phyloP scores from a whole-genome alignment of 2,329 filamentous ascomycete species.

The Tolypocladium nubicola region DNA sequence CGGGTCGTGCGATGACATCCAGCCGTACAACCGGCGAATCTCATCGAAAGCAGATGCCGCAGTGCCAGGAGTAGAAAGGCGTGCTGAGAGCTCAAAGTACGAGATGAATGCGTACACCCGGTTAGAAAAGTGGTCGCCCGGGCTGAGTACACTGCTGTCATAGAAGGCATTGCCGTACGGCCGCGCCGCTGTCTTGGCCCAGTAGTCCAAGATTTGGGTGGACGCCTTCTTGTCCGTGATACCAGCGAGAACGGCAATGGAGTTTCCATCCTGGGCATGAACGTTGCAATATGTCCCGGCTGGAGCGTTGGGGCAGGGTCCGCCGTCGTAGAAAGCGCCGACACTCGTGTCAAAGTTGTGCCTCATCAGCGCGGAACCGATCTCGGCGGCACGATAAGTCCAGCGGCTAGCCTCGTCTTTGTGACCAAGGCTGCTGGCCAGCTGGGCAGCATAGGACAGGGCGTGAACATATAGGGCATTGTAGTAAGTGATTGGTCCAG shows the following conservation, averaged over 20 bases:
- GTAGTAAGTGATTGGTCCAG: conserved; percentile 39
- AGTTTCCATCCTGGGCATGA: conserved; percentile 42
- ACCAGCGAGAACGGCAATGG: conserved; percentile 30
- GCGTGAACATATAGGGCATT: conserved; percentile 39
- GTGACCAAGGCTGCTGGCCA: conserved; percentile 23
- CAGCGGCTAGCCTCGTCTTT: conserved; percentile 26
- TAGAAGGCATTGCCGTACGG: conserved; percentile 42
- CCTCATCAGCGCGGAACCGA: conserved; percentile 23
- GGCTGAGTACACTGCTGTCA: conserved; percentile 28
- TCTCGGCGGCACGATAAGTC: conserved; percentile 21
- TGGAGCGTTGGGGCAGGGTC: conserved; percentile 12
- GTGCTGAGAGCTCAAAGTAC: conserved; percentile 41
- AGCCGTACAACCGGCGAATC: conserved; percentile 35
- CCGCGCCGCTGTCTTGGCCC: conserved; percentile 21
- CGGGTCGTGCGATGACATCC: conserved; percentile 37
- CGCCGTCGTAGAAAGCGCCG: conserved; percentile 36
- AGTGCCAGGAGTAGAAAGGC: conserved; percentile 24
- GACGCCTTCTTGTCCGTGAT: conserved; percentile 18
- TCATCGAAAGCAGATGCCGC: conserved; percentile 30
- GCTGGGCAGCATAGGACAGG: conserved; percentile 29
- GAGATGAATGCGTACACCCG: conserved; percentile 42
- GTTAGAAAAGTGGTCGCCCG: conserved; percentile 23
- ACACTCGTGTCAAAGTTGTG: conserved; percentile 29
- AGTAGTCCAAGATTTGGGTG: conserved; percentile 26
- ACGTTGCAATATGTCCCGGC: conserved; percentile 16